Evolutionary conservation across 2,329 filamentous ascomycete species (phyloP), one percentile per base, ranked within the genome.

Genomic region (Chaetomium globosum): DNA sequence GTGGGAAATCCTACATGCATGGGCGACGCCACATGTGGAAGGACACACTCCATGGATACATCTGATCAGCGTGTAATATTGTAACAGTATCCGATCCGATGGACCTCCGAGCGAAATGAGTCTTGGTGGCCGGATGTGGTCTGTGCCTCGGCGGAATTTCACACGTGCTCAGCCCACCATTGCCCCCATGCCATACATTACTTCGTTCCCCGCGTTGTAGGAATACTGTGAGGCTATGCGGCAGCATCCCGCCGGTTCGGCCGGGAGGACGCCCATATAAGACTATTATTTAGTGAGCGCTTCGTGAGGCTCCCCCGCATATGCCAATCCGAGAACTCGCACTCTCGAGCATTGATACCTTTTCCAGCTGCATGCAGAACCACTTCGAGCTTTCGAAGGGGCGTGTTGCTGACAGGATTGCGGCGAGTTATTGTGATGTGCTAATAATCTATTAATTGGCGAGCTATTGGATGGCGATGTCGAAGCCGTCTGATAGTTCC

Each of bases 11-110:
- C 51, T 54, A 8, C 19, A 54, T 56, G 54, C 51, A 53, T 31
- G 23, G 26, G 7, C 21, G 23, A 16, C 21, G 23, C 36, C 31
- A n/a, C 28, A 5, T 23, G 23, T 58, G 39, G n/a, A 8, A 31
- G 56, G 46, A 33, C 23, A 33, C 16, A 8, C 16, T 10, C 53
- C 52, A 66, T 55, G 51, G 23, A 55, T 16, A 49, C 56, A 65
- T 59, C 31, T 55, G 59, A 30, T 55, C 59, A 64, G 59, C 55
- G 60, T 70, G 64, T 70, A 70, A 66, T 68, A 61, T 54, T 72
- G 70, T 71, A 71, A 56, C 61, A 71, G 30, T 61, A 68, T 53
- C 33, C 21, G 43, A 46, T n/a, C 39, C 16, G 9, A 48, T 52
- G 26, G 31, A 43, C 48, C 39, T 19, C 21, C 2, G 36, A 36